phyloP scores from a whole-genome alignment of 768 basidiomycete species.

The Lentinus brumalis region DNA sequence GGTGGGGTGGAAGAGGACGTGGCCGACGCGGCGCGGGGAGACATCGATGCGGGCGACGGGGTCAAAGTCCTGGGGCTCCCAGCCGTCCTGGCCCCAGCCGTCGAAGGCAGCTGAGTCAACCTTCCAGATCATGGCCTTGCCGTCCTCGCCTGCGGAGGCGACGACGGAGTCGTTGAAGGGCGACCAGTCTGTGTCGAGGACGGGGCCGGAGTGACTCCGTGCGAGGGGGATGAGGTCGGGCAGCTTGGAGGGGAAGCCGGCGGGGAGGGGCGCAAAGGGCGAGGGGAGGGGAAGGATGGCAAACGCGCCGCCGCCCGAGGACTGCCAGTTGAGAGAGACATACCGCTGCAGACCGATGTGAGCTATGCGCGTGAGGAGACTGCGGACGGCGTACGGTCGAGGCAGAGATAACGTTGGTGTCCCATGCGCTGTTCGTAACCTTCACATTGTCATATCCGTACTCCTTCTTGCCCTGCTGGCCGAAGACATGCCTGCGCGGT shows the following conservation, averaged over 20 bases:
- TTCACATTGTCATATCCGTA: conserved; percentile 81
- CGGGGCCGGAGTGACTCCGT: conserved; percentile 79
- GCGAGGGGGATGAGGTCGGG: conserved; percentile 93
- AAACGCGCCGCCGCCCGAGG: conserved; percentile 91
- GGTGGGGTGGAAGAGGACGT: conserved; percentile 92
- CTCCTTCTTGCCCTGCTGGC: conserved; percentile 85
- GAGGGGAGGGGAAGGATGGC: conserved; percentile 88
- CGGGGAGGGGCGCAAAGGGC: conserved; percentile 55
- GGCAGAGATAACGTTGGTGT: conserved; percentile 89
- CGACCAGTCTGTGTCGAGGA: conserved; percentile 96
- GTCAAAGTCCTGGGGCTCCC: conserved; percentile 82
- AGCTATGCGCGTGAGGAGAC: conserved; percentile 2
- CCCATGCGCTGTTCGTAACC: conserved; percentile 92
- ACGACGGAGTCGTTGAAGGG: conserved; percentile 91
- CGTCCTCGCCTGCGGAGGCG: conserved; percentile 93
- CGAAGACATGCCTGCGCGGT: conserved; percentile 80
- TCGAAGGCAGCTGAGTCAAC: conserved; percentile 70
- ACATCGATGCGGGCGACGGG: conserved; percentile 82
- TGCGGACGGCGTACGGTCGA: conserved; percentile 61
- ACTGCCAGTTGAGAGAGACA: conserved; percentile 92
- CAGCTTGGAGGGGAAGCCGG: conserved; percentile 69
- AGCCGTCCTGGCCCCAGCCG: conserved; percentile 82
- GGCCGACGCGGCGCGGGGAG: conserved; percentile 88
- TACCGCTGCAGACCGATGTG: conserved; percentile 44
- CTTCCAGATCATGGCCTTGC: conserved; percentile 91